phyloP scores from a whole-genome alignment of 768 basidiomycete genomes.

The Chalciporus pseudorubinellus region DNA sequence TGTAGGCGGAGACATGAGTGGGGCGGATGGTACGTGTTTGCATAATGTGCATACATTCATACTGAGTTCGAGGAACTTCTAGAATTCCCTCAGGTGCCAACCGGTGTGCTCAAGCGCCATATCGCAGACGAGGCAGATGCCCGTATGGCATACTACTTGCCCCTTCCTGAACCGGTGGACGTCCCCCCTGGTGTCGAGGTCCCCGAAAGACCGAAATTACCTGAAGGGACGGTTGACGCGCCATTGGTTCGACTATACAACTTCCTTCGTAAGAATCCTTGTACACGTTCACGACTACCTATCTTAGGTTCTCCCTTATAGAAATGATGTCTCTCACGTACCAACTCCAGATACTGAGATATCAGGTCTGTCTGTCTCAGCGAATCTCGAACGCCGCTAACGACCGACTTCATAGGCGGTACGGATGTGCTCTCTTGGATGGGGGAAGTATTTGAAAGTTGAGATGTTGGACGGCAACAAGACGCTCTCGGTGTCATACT shows the following conservation, averaged over 20 bases:
- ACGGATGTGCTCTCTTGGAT: conserved; percentile 81
- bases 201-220: conserved; percentile 48
- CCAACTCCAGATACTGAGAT: conserved; percentile 86
- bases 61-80: background rate
- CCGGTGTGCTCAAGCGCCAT: conserved; percentile 58
- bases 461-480: conserved; percentile 69
- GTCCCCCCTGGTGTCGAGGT: conserved; percentile 41
- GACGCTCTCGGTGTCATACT: conserved; percentile 74
- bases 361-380: conserved; percentile 46
- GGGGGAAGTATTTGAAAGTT: conserved; percentile 73
- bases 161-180: conserved; percentile 40
- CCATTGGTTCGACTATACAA: conserved; percentile 86
- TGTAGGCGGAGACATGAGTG: conserved; percentile 71
- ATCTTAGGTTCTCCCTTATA: conserved; percentile 28
- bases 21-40: conserved; percentile 56
- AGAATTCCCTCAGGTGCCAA: conserved; percentile 76
- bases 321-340: conserved; percentile 92
- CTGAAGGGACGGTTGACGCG: conserved; percentile 66
- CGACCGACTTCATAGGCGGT: conserved; percentile 44
- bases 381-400: background rate
- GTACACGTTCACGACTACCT: background rate
- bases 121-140: conserved; percentile 73
- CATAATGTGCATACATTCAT: background rate
- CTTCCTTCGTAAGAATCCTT: conserved; percentile 69
- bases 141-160: conserved; percentile 63